Conservation (phyloP, 2,329 filamentous ascomycete species). For the Trichoderma cornu-damae region DNA sequence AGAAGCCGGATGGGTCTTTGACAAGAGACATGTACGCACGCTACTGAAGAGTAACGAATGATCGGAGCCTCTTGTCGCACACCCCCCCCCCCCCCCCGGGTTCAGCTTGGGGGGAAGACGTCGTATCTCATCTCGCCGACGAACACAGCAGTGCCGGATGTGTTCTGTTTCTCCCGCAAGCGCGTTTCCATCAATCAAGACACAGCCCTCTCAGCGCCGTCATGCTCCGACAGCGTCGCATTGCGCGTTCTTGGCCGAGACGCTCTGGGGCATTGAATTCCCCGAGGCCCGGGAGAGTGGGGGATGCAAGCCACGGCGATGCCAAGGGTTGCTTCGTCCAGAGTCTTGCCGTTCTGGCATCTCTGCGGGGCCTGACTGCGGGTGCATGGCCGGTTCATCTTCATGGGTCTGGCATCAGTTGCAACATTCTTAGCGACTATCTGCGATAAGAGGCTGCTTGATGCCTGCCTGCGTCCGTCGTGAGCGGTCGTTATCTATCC, state of each 20-base stretch:
- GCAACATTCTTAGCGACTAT: not conserved
- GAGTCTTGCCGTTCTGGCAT: not conserved
- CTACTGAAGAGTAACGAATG: not conserved
- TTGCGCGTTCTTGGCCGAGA: not conserved
- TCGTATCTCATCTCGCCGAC: not conserved
- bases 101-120: not conserved
- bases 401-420: not conserved
- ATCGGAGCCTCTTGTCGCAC: not conserved
- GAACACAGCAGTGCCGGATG: not conserved
- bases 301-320: not conserved
- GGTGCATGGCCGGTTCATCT: conserved; percentile 1
- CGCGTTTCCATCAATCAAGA: not conserved
- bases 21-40: not conserved
- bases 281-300: not conserved
- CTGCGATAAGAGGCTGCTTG: not conserved
- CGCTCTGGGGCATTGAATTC: not conserved
- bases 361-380: conserved; percentile 8
- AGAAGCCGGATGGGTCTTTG: not conserved
- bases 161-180: not conserved
- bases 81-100: not conserved
- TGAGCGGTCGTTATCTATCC: not conserved
- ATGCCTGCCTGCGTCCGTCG: not conserved
- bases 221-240: not conserved
- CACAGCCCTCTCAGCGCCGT: not conserved
- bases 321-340: not conserved